Percentiles rank a stretch among this genome's conserved stretches.
Conservation (phyloP, 2,329 filamentous ascomycete genomes). For the Fusarium sp. region DNA sequence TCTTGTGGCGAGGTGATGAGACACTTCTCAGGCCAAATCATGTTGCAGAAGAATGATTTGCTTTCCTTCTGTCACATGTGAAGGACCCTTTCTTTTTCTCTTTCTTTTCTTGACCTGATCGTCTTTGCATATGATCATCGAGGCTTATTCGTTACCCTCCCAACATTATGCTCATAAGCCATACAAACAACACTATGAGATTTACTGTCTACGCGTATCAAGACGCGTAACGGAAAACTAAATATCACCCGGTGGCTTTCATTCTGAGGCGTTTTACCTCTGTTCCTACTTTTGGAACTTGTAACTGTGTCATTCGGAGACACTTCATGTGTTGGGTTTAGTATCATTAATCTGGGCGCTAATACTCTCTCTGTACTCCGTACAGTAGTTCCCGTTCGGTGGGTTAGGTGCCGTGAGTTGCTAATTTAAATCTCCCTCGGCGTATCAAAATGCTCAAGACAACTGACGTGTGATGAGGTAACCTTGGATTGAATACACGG, state of each 20-base stretch:
- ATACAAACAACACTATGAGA: constrained; percentile 12
- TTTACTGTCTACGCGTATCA: constrained; percentile 13
- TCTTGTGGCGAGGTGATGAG: constrained; percentile 29
- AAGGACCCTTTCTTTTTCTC: constrained; percentile 28
- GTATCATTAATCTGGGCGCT: constrained; percentile 14
- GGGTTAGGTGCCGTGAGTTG: constrained; percentile 1
- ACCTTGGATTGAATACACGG: background rate
- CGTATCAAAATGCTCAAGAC: background rate
- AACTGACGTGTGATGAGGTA: background rate
- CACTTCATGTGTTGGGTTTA: constrained; percentile 15
- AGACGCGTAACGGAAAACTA: constrained; percentile 17
- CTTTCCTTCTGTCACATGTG: constrained; percentile 21
- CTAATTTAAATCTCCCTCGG: constrained; percentile 17
- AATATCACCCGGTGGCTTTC: background rate
- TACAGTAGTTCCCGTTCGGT: constrained; percentile 14
- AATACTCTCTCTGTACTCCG: background rate
- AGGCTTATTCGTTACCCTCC: background rate
- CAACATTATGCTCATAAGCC: constrained; percentile 2
- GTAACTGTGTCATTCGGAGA: constrained; percentile 3
- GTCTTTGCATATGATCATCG: constrained; percentile 18
- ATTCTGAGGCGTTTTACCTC: background rate
- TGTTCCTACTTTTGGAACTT: background rate
- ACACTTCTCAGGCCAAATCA: constrained; percentile 30
- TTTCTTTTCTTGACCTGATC: background rate
- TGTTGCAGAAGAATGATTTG: constrained; percentile 14